A percentile compares a stretch with the other conserved stretches of the same genome.
These are phyloP conservation scores for Sanguinoderma infundibulare DNA, from an alignment of 1,284 basidiomycete genomes.

Conservation along the genomic window DNA sequence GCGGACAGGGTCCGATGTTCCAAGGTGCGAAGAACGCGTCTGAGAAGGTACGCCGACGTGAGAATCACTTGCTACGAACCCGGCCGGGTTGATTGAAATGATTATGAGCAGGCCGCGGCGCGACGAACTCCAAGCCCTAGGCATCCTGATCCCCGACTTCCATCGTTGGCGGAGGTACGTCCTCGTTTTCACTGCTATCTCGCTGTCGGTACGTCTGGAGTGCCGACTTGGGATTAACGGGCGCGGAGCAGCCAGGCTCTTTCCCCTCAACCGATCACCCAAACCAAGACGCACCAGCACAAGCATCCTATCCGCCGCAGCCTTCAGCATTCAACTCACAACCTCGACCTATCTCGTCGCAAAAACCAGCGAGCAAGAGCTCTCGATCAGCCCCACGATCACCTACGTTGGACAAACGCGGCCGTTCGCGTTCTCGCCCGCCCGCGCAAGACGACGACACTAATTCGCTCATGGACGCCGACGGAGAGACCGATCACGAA, in stretches of 20 bases:
- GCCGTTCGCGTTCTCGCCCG: not conserved
- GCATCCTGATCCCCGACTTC: not conserved
- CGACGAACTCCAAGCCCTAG: too few relatives aligned
- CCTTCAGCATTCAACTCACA: not conserved
- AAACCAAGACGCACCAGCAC: too few relatives aligned
- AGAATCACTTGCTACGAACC: not conserved
- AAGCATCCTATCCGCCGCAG: not conserved
- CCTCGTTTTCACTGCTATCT: not conserved
- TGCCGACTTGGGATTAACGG: not conserved
- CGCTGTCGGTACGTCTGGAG: not conserved
- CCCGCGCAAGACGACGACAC: not conserved
- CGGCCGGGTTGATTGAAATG: not conserved
- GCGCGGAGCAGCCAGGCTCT: not conserved
- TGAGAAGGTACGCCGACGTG: conserved; percentile 10
- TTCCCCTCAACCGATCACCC: not conserved
- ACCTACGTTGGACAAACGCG: not conserved
- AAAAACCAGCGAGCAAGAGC: not conserved
- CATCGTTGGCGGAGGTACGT: not conserved
- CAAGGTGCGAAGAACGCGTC: not conserved
- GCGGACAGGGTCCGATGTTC: too few relatives aligned
- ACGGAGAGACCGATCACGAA: conserved; percentile 24
- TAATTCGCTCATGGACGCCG: conserved; percentile 13
- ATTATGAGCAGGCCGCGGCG: not conserved
- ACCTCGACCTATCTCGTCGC: not conserved
- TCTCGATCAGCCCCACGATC: not conserved